Base-by-base conservation (phyloP, 805 yeast genomes). In the Metschnikowia anglica region DNA sequence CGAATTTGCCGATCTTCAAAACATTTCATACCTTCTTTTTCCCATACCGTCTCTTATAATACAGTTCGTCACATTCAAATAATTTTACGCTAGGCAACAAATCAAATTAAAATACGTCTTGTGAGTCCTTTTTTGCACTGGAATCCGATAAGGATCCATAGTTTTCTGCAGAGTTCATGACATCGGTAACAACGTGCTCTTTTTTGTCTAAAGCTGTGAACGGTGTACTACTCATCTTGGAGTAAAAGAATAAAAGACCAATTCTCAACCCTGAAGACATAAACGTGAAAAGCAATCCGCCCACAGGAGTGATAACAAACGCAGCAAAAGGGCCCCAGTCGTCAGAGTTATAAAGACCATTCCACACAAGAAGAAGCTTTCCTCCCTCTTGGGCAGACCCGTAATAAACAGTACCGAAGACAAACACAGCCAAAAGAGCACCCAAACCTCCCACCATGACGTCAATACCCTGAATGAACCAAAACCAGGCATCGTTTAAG, bases 271-370 rank as follows among this genome's bases (percentile, higher is more conserved):
- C 81, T 20, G 85, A 73, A 33, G 74, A 70, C 21, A 70, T 54
- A 11, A 77, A 62, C 2, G 86, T 81, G 47, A 82, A 68, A 5
- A 83, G 48, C 2, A 89, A 50, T 9, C 91, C 88, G 20, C 91
- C 95, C 30, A 82, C 73, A 5, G 97, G 97, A 1, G 97, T 93
- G 48, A 83, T 85, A 5, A 86, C 91, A 64, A 90, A 90, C 2
- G 97, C 96, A 18, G 96, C 97, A 67, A 90, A 90, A 0, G 95
- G 82, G 55, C 95, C 87, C 97, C 97, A 90, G 59, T 90, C 97
- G 37, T 74, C 77, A 5, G 77, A 69, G 48, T 74, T 69, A 57
- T 90, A 90, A 20, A 90, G 67, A 33, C 97, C 97, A 55, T 85
- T 81, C 80, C 83, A 78, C 40, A 90, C 72, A 45, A 90, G 68